Evolutionary conservation across 1,139 yeast species (phyloP).

Genomic region (Lodderomyces margitis): DNA sequence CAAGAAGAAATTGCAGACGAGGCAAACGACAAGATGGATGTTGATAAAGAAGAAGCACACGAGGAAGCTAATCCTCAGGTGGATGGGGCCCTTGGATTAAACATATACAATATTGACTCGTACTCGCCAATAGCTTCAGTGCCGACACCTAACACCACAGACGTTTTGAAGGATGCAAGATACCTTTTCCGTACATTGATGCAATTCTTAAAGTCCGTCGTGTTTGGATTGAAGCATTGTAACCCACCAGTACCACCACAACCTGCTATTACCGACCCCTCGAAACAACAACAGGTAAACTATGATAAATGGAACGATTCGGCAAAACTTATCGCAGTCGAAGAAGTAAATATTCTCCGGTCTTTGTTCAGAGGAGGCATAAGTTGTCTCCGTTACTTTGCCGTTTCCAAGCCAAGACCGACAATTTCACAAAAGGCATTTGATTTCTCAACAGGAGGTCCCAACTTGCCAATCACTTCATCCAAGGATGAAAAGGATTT

Average conservation of each 20-base stretch:
- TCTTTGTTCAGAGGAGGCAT: slow-evolving; percentile 83
- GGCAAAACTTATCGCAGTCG: slow-evolving; percentile 78
- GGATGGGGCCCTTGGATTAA: slow-evolving; percentile 19
- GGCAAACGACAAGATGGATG: slow-evolving; percentile 18
- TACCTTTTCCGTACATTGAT: slow-evolving; percentile 84
- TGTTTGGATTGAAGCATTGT: slow-evolving; percentile 85
- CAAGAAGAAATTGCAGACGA: slow-evolving; percentile 10
- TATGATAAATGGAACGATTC: slow-evolving; percentile 77
- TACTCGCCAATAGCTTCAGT: slow-evolving; percentile 39
- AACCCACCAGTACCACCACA: slow-evolving; percentile 79
- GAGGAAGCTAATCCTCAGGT: slow-evolving; percentile 8
- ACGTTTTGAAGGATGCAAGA: slow-evolving; percentile 82
- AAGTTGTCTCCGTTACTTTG: slow-evolving; percentile 73
- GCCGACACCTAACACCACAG: slow-evolving; percentile 47
- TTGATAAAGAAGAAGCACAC: slow-evolving; percentile 16
- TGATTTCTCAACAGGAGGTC: slow-evolving; percentile 69
- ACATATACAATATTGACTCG: slow-evolving; percentile 39
- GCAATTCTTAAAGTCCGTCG: slow-evolving; percentile 86
- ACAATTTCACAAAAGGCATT: slow-evolving; percentile 46
- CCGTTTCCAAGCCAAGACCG: slow-evolving; percentile 51
- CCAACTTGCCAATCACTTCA: slow-evolving; percentile 79
- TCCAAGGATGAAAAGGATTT: slow-evolving; percentile 92
- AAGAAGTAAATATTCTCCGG: slow-evolving; percentile 77
- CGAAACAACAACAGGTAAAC: slow-evolving; percentile 52
- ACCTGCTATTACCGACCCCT: slow-evolving; percentile 51